Conservation (phyloP, 2,329 filamentous ascomycete genomes). For the Rutstroemia sp. region DNA sequence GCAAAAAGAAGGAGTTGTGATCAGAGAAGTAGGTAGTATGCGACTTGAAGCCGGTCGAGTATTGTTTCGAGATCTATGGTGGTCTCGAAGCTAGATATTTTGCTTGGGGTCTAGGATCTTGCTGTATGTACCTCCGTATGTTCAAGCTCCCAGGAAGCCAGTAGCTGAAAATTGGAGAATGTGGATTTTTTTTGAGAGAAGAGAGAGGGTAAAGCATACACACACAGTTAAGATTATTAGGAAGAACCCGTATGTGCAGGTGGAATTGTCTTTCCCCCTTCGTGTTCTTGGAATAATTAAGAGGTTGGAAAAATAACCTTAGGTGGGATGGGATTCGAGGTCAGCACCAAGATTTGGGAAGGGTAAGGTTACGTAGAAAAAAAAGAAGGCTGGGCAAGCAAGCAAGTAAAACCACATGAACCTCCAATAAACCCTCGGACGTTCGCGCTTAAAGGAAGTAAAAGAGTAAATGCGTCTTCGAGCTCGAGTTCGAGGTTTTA, state of each 20-base stretch:
- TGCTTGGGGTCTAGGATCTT: too few species aligned
- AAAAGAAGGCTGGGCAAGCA: not conserved
- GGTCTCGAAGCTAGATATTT: too few species aligned
- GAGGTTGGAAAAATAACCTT: not conserved
- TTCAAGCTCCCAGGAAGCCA: too few species aligned
- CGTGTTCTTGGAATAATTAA: not conserved
- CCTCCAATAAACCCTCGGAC: too few species aligned
- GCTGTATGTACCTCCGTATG: too few species aligned
- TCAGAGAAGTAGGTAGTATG: not conserved
- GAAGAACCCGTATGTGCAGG: not conserved
- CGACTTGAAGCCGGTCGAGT: not conserved
- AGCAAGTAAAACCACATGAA: not conserved
- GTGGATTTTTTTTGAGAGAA: too few species aligned
- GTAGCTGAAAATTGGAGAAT: too few species aligned
- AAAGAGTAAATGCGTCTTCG: too few species aligned
- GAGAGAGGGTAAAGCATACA: not conserved
- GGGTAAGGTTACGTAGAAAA: not conserved
- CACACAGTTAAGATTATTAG: not conserved
- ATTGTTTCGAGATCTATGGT: not conserved
- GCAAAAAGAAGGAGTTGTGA: not conserved
- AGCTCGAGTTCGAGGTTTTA: too few species aligned
- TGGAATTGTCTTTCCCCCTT: not conserved
- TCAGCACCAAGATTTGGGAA: not conserved
- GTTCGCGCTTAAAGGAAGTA: too few species aligned
- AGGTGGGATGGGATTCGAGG: not conserved